Evolutionary conservation across 2,329 filamentous ascomycete species (phyloP), one percentile per base, ranked within the genome.

Genomic region (Gaeumannomyces sp.): DNA sequence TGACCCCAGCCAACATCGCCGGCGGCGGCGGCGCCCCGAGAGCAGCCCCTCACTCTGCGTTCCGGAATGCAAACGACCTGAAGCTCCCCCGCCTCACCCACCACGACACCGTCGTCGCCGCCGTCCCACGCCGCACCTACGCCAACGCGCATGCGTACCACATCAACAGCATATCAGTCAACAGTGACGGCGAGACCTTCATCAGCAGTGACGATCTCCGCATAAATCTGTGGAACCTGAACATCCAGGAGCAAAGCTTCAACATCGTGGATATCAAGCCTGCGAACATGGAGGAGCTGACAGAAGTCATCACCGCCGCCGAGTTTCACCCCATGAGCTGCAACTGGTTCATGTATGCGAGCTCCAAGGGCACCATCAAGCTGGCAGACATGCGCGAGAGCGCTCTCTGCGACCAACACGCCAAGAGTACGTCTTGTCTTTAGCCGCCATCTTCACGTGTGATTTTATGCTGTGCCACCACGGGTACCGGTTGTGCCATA

Each of bases 281-380:
- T 11, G 95, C 95, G 57, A 99, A 99, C 77, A 99, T 99, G 95
- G 95, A 99, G 79, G 95, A 99, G 81, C 83, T 99, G 69, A 99
- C 95, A 0, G 95, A 99, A 78, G 95, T 99, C 71, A 98, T 99
- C 74, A 99, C 95, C 16, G 95, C 95, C 58, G 95, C 95, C 64
- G 95, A 99, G 75, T 99, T 99, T 73, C 95, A 99, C 75, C 95
- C 95, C 7, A 83, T 89, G 73, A 97, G 93, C 82, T 99, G 95
- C 84, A 98, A 99, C 79, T 97, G 92, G 93, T 98, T 99, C 81
- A 99, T 99, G 94, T 99, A 98, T 76, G 95, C 95, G 71, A 98
- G 94, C 78, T 97, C 93, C 66, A 99, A 99, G 79, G 95, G 95
- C 67, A 98, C 95, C 50, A 98, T 99, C 80, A 99, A 99, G 80